Evolutionary conservation across 495 filamentous ascomycete genomes (phyloP).

Genomic region (Filosporella fistucella): DNA sequence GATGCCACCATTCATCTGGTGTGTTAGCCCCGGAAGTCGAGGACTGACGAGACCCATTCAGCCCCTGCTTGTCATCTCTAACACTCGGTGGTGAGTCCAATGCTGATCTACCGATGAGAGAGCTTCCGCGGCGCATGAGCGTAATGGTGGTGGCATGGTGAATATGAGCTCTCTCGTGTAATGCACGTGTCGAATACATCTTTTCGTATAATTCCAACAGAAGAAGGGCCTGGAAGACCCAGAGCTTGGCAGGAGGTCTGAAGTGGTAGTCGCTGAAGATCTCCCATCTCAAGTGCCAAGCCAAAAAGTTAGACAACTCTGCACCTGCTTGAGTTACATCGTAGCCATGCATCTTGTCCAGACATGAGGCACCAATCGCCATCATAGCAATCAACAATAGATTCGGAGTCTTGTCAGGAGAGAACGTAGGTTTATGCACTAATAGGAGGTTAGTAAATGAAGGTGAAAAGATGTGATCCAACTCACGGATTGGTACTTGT

Average conservation of each 20-base stretch:
- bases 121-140: conserved; percentile 88
- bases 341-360: conserved; percentile 75
- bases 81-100: conserved; percentile 83
- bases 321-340: conserved; percentile 68
- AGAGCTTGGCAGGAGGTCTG: conserved; percentile 92
- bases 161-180: conserved; percentile 95
- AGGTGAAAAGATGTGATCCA: neutral
- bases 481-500: conserved; percentile 73
- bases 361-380: conserved; percentile 83
- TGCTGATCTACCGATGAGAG: conserved; percentile 84
- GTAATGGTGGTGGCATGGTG: conserved; percentile 96
- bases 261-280: conserved; percentile 85
- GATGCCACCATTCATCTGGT: conserved; percentile 89
- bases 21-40: conserved; percentile 58
- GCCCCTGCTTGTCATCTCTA: conserved; percentile 56
- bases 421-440: conserved; percentile 90
- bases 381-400: conserved; percentile 90
- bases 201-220: conserved; percentile 95
- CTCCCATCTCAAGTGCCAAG: conserved; percentile 82
- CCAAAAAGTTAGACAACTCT: conserved; percentile 78
- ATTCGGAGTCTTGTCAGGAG: conserved; percentile 77
- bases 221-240: conserved; percentile 91
- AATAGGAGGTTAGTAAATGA: neutral
- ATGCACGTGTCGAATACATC: conserved; percentile 84
- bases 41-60: conserved; percentile 54